A percentile compares a stretch with the other conserved stretches of the same genome.
Conservation (phyloP, 768 basidiomycete genomes). For the Amylocystis lapponica region DNA sequence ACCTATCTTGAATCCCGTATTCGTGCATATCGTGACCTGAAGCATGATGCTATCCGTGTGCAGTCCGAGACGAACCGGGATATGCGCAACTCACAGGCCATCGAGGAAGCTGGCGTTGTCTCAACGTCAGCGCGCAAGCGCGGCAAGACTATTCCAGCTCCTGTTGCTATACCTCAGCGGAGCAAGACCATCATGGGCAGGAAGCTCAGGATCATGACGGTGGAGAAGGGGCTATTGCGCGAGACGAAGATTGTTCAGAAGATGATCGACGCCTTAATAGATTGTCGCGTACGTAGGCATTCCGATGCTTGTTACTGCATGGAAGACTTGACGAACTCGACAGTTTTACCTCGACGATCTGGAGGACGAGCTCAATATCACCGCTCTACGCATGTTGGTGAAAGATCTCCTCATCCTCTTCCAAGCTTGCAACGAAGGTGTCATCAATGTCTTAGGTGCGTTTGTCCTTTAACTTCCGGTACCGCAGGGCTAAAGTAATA, state of each 20-base stretch:
- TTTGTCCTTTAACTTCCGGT: too few relatives aligned
- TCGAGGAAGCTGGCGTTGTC: too few relatives aligned
- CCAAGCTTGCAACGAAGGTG: slow-evolving; percentile 95
- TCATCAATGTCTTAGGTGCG: slow-evolving; percentile 74
- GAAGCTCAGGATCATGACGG: slow-evolving; percentile 85
- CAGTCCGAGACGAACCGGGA: slow-evolving; percentile 93
- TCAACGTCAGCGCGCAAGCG: too few relatives aligned
- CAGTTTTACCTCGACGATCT: slow-evolving; percentile 94
- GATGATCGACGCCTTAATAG: slow-evolving; percentile 83
- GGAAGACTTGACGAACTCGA: not conserved
- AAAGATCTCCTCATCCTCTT: slow-evolving; percentile 95
- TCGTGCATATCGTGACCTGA: slow-evolving; percentile 80
- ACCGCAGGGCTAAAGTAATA: too few relatives aligned
- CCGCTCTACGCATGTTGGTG: slow-evolving; percentile 87
- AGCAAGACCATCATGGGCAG: slow-evolving; percentile 79
- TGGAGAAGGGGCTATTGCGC: slow-evolving; percentile 90
- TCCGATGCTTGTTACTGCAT: not conserved
- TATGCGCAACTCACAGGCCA: slow-evolving; percentile 55
- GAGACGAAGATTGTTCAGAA: slow-evolving; percentile 89
- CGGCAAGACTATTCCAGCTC: slow-evolving; percentile 29
- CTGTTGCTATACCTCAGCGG: slow-evolving; percentile 32
- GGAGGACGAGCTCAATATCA: slow-evolving; percentile 85
- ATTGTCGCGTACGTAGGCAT: slow-evolving; percentile 67
- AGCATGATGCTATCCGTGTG: slow-evolving; percentile 90
- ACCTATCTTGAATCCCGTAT: slow-evolving; percentile 86